Conservation (phyloP, 345 rosid genomes). For the Euphorbia lathyris region DNA sequence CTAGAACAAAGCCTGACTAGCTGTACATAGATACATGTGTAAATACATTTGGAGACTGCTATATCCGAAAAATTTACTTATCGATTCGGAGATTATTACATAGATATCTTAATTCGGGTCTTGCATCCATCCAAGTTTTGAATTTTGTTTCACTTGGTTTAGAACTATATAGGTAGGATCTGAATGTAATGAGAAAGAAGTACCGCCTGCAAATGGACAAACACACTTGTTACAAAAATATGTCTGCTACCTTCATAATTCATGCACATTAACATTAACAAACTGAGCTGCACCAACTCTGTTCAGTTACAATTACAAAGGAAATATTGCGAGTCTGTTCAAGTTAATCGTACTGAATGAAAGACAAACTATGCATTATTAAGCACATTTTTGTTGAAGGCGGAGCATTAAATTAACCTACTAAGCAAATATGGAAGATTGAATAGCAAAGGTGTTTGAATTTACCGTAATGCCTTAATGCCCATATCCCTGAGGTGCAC, state of each 20-base stretch:
- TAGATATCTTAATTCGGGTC: constrained; percentile 94
- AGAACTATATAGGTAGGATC: constrained; percentile 76
- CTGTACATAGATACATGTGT: constrained; percentile 29
- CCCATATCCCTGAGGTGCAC: constrained; percentile 75
- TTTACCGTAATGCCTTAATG: constrained; percentile 80
- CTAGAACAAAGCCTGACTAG: constrained; percentile 19
- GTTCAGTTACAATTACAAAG: no score
- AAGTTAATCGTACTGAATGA: no score
- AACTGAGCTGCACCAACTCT: neutral
- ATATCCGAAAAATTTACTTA: constrained; percentile 32
- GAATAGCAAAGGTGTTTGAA: constrained; percentile 13
- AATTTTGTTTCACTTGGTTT: constrained; percentile 55
- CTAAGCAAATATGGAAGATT: neutral
- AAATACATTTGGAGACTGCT: constrained; percentile 19
- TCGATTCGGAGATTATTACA: constrained; percentile 82
- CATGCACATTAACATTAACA: neutral
- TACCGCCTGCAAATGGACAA: constrained; percentile 66
- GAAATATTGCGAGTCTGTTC: no score
- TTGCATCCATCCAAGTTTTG: constrained; percentile 70
- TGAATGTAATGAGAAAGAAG: constrained; percentile 78
- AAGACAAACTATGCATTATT: no score
- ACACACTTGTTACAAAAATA: neutral
- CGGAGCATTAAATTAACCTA: neutral
- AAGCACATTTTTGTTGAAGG: neutral
- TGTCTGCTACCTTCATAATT: neutral